Base-by-base conservation (phyloP, 805 yeast species). In the Hanseniaspora taiwanica region DNA sequence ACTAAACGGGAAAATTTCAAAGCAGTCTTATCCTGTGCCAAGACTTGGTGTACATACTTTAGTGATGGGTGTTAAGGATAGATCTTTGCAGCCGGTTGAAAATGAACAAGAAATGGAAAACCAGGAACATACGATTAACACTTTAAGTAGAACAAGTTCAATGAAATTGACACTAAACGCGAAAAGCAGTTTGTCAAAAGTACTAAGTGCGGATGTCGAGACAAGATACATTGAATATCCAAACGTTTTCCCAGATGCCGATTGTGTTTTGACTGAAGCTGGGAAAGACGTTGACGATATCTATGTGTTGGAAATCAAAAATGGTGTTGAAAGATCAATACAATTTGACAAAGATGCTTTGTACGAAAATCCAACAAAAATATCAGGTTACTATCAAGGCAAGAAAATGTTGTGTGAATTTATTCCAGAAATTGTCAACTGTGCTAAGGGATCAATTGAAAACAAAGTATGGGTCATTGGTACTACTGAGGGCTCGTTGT, bases 31-130 rank as follows among this genome's bases (percentile, higher is more conserved):
- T 45, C 55, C 63, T 2, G 51, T 81, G 4, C 91, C 91, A 0
- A 63, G 76, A 42, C 50, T 70, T 21, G 91, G 91, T 1, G 51
- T 81, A 1, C 79, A 71, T 39, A 70, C 86, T 0, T 60, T 79
- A 5, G 78, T 81, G 0, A 69, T 74, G 53, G 82, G 86, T 0
- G 56, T 69, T 12, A 63, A 69, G 40, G 68, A 69, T 36, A 52
- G 60, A 21, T 6, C 25, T n/a, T n/a, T n/a, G n/a, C n/a, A n/a
- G n/a, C n/a, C n/a, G n/a, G n/a, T n/a, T n/a, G n/a, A n/a, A n/a
- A n/a, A n/a, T n/a, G n/a, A n/a, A n/a, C n/a, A n/a, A n/a, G n/a
- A n/a, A n/a, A n/a, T n/a, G n/a, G n/a, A n/a, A n/a, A n/a, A n/a
- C n/a, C n/a, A n/a, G n/a, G n/a, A n/a, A n/a, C n/a, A n/a, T n/a